Conservation (phyloP, 179 eudicot species). For the Silene coronaria region DNA sequence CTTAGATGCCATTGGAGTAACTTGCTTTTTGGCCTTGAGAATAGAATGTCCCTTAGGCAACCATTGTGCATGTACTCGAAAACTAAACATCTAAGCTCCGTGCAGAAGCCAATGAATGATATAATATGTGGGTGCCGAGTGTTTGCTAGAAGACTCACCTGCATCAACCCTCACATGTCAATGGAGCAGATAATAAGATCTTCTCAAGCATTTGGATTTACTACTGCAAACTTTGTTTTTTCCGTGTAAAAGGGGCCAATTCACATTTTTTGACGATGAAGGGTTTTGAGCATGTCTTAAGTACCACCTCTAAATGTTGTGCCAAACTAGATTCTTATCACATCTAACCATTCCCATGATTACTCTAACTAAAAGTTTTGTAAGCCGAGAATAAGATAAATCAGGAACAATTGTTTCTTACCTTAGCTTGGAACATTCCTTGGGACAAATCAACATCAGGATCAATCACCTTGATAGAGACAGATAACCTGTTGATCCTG, state of each 20-base stretch:
- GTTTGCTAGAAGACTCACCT: conserved; percentile 53
- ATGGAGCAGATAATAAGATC: not conserved
- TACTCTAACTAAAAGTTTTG: not conserved
- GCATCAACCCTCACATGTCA: conserved; percentile 15
- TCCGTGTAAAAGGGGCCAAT: too few species aligned
- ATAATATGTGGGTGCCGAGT: conserved; percentile 53
- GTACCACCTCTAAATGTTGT: too few species aligned
- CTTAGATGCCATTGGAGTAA: conserved; percentile 56
- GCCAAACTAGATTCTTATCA: not conserved
- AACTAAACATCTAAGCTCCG: conserved; percentile 52
- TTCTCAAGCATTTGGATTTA: not conserved
- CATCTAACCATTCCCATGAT: not conserved
- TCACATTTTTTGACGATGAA: too few species aligned
- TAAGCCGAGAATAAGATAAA: not conserved
- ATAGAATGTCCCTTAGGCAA: conserved; percentile 56
- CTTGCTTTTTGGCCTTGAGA: conserved; percentile 37
- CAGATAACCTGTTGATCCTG: conserved; percentile 37
- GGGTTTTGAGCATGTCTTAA: too few species aligned
- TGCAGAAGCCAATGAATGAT: conserved; percentile 55
- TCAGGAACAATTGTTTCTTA: conserved; percentile 18
- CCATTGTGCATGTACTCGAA: conserved; percentile 72
- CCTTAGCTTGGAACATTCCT: conserved; percentile 50
- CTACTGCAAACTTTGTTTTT: too few species aligned
- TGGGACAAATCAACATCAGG: conserved; percentile 26
- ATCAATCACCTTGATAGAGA: conserved; percentile 44